Evolutionary conservation across 78 protist genomes (phyloP).

Genomic region (Trichosphaerium sp.): DNA sequence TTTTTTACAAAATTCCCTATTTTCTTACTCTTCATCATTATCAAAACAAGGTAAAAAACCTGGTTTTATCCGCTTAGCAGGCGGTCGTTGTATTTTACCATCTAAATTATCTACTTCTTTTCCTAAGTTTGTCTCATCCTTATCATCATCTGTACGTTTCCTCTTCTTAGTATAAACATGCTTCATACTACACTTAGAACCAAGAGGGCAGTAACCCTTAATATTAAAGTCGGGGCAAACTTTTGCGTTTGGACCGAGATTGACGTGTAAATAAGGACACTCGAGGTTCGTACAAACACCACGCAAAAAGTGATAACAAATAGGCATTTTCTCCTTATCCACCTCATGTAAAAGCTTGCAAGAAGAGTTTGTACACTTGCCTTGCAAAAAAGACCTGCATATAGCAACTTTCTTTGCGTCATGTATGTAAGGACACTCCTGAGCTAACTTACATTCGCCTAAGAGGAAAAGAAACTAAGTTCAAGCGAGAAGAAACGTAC

Average conservation of each 20-base stretch:
- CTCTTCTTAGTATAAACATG: conserved; percentile 28
- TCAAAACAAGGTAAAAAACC: too few relatives aligned
- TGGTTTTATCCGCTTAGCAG: too few relatives aligned
- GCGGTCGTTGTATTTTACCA: too few relatives aligned
- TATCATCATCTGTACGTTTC: too few relatives aligned
- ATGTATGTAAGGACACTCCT: conserved; percentile 22
- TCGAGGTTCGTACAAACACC: conserved; percentile 14
- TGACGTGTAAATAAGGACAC: conserved; percentile 30
- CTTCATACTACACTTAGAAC: conserved; percentile 12
- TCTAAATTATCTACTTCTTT: too few relatives aligned
- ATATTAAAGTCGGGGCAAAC: conserved; percentile 30
- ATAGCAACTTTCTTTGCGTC: conserved; percentile 6
- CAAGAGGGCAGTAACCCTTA: conserved; percentile 16
- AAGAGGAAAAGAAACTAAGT: too few relatives aligned
- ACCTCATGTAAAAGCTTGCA: conserved; percentile 13
- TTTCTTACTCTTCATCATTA: too few relatives aligned
- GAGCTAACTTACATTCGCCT: conserved; percentile 30
- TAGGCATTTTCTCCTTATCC: conserved; percentile 31
- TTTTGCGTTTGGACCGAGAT: conserved; percentile 23
- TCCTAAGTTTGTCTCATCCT: too few relatives aligned
- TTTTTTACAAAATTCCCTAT: too few relatives aligned
- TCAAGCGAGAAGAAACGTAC: too few relatives aligned
- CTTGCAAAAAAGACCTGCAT: conserved; percentile 13
- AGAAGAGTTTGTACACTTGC: conserved; percentile 4
- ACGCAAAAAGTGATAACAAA: conserved; percentile 8